Evolutionary conservation across 1,284 basidiomycete species (phyloP), one percentile per base, ranked within the genome.

Genomic region (Amylostereum chailletii): DNA sequence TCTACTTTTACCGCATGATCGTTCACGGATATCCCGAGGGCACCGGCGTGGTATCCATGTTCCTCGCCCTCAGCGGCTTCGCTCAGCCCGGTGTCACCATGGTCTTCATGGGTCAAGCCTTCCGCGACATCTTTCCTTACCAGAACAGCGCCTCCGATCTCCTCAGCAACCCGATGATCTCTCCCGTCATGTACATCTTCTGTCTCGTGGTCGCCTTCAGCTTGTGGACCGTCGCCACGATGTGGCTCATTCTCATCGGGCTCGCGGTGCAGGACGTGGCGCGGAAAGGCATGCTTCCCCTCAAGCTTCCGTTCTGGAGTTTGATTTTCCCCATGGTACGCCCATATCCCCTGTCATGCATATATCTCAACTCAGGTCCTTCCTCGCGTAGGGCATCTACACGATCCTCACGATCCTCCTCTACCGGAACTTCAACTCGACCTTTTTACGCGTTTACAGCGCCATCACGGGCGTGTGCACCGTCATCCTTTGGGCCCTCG

Each of bases 271-370:
- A 65, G 36, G 60, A 72, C 42, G 65, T 69, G 1, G 53, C 74
- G 2, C 65, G 69, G 32, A 66, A 62, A 36, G 59, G 61, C 3
- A 62, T 55, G 2, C 61, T 80, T 26, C 62, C 69, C 1, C 81
- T 81, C 58, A 68, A 67, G 46, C 57, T 80, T 27, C 66, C 70
- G 1, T 78, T 74, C 55, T 83, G 80, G 81, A 76, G 77, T 4
- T 63, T 76, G 40, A 74, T 81, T 52, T 83, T 83, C 57, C 81
- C 80, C 5, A 81, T 78, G 52, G 81, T 80, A 54, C 36, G 75
- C 40, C 7, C 26, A 7, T 7, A 42, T 11, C 27, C 27, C 27
- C 26, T 26, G 9, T 68, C 29, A 42, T 31, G 38, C 29, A 40
- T 27, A 47, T 26, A 34, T 39, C 26, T 32, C 44, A 19, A 33